Conservation (phyloP, 306 rosid genomes). For the Prunus salicina region DNA sequence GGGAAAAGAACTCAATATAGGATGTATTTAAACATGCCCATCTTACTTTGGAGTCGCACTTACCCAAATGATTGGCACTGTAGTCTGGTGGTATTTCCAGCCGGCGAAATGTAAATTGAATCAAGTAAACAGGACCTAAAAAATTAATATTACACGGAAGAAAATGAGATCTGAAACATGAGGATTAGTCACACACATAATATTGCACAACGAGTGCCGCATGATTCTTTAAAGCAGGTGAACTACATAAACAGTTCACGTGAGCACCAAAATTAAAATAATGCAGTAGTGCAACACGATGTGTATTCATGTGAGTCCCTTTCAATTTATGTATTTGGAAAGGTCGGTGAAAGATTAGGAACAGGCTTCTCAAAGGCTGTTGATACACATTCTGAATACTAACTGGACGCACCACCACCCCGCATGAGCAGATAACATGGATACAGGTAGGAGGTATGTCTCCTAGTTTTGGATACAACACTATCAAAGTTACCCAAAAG, state of each 20-base stretch:
- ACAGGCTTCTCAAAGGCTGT: neutral
- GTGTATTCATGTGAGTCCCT: neutral
- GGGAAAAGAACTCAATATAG: neutral
- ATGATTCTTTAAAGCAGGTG: neutral
- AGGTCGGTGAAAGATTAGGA: neutral
- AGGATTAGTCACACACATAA: neutral
- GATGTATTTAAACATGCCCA: neutral
- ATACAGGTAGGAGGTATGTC: neutral
- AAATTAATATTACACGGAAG: conserved; percentile 14
- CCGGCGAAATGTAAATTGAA: conserved; percentile 89
- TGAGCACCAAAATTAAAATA: neutral
- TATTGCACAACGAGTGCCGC: neutral
- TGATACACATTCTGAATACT: neutral
- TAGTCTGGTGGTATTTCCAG: conserved; percentile 91
- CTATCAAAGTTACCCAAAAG: neutral
- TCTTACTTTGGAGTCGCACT: conserved; percentile 28
- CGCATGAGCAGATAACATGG: too few species aligned
- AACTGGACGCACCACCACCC: too few species aligned
- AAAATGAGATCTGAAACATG: conserved; percentile 19
- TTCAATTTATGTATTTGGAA: neutral
- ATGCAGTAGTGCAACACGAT: neutral
- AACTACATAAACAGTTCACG: neutral
- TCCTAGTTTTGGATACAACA: neutral
- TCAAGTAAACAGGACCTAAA: conserved; percentile 79
- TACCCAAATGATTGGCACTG: conserved; percentile 83